Evolutionary conservation across 2,329 filamentous ascomycete genomes (phyloP).

Genomic region (Bipolaris victoriae): DNA sequence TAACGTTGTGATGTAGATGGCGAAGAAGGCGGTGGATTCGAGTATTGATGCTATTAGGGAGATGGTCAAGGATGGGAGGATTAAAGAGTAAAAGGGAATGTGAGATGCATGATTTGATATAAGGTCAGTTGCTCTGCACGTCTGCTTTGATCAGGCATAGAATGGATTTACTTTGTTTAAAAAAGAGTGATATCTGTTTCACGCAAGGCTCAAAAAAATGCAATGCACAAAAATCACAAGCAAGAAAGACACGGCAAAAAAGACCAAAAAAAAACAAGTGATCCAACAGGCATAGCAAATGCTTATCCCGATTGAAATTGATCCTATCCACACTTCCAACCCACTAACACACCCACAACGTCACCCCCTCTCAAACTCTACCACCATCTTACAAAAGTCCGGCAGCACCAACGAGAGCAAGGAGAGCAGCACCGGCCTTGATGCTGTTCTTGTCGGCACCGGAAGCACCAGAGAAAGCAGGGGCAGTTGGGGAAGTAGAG

Average conservation of each 20-base stretch:
- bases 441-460: conserved; percentile 10
- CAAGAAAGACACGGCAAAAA: neutral
- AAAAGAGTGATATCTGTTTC: neutral
- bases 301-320: conserved; percentile 9
- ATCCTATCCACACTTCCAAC: conserved; percentile 4
- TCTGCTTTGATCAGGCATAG: neutral
- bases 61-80: conserved; percentile 50
- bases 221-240: neutral
- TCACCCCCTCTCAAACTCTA: neutral
- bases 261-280: neutral
- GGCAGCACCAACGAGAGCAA: conserved; percentile 27
- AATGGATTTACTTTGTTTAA: neutral
- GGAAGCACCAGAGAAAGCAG: conserved; percentile 25
- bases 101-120: no score
- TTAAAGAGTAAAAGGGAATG: conserved; percentile 18
- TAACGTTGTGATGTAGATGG: conserved; percentile 32
- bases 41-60: conserved; percentile 52
- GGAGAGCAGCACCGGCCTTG: conserved; percentile 34
- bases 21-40: conserved; percentile 52
- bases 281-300: neutral
- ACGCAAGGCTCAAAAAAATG: neutral
- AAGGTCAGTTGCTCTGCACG: no score
- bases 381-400: conserved; percentile 22
- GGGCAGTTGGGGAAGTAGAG: conserved; percentile 11
- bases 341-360: neutral